Percentiles rank a stretch among this genome's conserved stretches.
phyloP scores from a whole-genome alignment of 2,329 filamentous ascomycete genomes.

The Colletotrichum sp. region DNA sequence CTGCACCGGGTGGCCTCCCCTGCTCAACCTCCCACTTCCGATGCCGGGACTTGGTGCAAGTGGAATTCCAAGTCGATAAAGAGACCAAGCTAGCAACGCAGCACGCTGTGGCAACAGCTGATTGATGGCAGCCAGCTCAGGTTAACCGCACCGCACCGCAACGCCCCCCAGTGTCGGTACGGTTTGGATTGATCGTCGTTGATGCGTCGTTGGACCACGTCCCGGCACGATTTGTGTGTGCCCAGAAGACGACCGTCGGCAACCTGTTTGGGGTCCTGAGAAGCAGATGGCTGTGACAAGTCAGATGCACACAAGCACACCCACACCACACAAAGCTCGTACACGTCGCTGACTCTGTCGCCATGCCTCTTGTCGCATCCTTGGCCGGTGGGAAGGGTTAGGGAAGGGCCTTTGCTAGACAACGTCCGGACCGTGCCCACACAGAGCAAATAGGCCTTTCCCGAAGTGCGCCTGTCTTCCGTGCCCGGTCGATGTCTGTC shows the following conservation, averaged over 20 bases:
- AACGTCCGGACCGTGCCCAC: constrained; percentile 12
- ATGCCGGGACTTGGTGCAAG: neutral
- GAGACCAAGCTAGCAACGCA: constrained; percentile 1
- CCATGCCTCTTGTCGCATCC: constrained; percentile 9
- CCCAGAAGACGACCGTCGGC: neutral
- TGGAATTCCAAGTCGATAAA: neutral
- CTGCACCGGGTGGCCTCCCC: neutral
- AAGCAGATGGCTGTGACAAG: constrained; percentile 13
- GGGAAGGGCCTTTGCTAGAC: constrained; percentile 6
- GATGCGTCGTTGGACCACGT: constrained; percentile 15
- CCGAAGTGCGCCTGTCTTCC: constrained; percentile 15
- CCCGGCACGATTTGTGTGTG: neutral
- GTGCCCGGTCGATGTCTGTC: constrained; percentile 16
- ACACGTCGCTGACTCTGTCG: constrained; percentile 16
- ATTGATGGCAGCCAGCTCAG: constrained; percentile 2
- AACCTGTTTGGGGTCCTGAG: constrained; percentile 12
- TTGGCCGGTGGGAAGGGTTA: neutral
- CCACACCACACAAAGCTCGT: constrained; percentile 19
- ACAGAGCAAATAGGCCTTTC: neutral
- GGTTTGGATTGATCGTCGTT: constrained; percentile 5
- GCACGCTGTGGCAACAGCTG: constrained; percentile 16
- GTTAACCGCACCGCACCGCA: neutral
- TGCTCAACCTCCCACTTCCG: neutral
- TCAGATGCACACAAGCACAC: constrained; percentile 17
- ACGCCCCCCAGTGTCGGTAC: neutral